phyloP scores from a whole-genome alignment of 768 basidiomycete species.

The Piloderma croceum region DNA sequence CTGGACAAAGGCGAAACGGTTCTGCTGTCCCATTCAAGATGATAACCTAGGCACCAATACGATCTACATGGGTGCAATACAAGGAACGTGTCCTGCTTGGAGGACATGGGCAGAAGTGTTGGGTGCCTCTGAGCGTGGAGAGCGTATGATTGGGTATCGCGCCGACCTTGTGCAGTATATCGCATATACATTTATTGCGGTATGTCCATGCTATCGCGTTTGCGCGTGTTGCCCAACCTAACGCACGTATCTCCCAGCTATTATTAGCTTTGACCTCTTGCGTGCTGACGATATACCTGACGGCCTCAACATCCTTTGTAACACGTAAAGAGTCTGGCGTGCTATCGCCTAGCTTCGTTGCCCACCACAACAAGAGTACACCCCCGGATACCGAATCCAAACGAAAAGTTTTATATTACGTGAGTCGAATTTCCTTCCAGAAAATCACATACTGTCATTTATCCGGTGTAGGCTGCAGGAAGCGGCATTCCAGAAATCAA shows the following conservation, averaged over 20 bases:
- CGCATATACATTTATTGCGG: constrained; percentile 72
- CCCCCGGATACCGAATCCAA: constrained; percentile 27
- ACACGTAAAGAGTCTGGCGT: constrained; percentile 89
- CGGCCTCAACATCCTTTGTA: constrained; percentile 81
- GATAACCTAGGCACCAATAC: constrained; percentile 10
- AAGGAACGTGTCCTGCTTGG: constrained; percentile 63
- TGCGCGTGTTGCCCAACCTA: background rate
- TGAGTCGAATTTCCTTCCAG: background rate
- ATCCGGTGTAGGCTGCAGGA: constrained; percentile 67
- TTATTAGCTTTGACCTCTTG: constrained; percentile 66
- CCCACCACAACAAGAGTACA: constrained; percentile 10
- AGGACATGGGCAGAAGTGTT: constrained; percentile 66
- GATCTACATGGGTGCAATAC: constrained; percentile 11
- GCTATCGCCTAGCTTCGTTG: constrained; percentile 40
- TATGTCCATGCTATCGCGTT: constrained; percentile 34
- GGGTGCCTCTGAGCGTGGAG: constrained; percentile 24
- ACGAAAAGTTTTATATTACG: constrained; percentile 75
- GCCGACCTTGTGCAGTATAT: constrained; percentile 56
- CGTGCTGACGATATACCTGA: constrained; percentile 79
- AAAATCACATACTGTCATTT: constrained; percentile 11
- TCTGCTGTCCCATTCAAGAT: constrained; percentile 62
- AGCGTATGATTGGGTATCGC: constrained; percentile 26
- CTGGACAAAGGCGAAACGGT: constrained; percentile 72
- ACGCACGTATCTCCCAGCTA: constrained; percentile 41
- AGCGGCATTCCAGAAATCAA: constrained; percentile 98